Conservation (phyloP, 2,329 filamentous ascomycete species). For the Fusarium sp. region DNA sequence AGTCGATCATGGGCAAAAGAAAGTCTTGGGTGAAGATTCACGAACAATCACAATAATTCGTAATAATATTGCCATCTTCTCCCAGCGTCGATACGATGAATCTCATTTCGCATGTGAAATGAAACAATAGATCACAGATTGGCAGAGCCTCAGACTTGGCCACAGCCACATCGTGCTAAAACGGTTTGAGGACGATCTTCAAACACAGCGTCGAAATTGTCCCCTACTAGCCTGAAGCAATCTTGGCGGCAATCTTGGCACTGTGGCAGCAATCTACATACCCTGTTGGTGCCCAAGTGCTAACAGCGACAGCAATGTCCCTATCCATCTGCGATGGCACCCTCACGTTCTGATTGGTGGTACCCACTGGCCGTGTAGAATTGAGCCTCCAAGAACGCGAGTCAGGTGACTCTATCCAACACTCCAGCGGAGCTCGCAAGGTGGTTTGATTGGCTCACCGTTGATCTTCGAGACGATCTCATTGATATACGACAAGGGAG, state of each 20-base stretch:
- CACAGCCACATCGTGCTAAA: slow-evolving; percentile 10
- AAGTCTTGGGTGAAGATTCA: not conserved
- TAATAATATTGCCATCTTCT: not conserved
- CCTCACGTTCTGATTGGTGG: not conserved
- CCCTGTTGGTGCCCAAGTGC: slow-evolving; percentile 1
- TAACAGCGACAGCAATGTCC: not conserved
- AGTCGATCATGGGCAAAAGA: not conserved
- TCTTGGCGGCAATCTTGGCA: slow-evolving; percentile 13
- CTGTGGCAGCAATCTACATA: slow-evolving; percentile 16
- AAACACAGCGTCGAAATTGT: not conserved
- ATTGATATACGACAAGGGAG: slow-evolving; percentile 22
- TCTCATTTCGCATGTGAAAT: slow-evolving; percentile 31
- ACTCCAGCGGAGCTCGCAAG: slow-evolving; percentile 13
- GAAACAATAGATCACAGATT: slow-evolving; percentile 19
- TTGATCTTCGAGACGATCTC: slow-evolving; percentile 31
- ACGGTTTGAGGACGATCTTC: slow-evolving; percentile 33
- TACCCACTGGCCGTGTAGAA: not conserved
- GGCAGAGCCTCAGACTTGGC: not conserved
- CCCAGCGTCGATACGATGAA: not conserved
- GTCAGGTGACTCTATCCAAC: slow-evolving; percentile 16
- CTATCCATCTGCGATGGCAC: slow-evolving; percentile 10
- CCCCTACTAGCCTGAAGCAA: slow-evolving; percentile 10
- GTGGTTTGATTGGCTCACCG: slow-evolving; percentile 25
- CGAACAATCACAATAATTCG: not conserved
- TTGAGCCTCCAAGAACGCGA: slow-evolving; percentile 27